Conservation (phyloP, 192 early-diverging fungal species). For the Globomyces pollinis-pini region DNA sequence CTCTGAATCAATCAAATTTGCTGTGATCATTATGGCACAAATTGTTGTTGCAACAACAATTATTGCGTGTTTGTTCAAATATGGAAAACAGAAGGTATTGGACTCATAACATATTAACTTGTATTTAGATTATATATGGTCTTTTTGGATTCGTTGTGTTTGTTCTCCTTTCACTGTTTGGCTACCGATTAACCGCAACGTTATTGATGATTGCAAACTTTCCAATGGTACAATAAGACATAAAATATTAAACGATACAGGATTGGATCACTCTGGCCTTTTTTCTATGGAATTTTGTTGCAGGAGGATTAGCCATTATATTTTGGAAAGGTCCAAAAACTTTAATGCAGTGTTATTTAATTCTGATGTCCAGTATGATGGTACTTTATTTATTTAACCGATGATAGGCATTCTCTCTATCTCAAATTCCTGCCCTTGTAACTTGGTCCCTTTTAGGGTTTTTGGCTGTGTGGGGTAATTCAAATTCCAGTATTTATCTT, state of each 20-base stretch:
- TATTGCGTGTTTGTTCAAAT: slow-evolving; percentile 67
- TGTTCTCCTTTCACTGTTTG: slow-evolving; percentile 66
- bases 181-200: slow-evolving; percentile 48
- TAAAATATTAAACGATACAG: no score
- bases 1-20: slow-evolving; percentile 37
- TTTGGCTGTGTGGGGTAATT: slow-evolving; percentile 77
- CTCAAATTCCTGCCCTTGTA: slow-evolving; percentile 60
- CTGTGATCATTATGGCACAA: slow-evolving; percentile 65
- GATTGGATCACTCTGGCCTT: slow-evolving; percentile 69
- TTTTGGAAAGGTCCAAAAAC: slow-evolving; percentile 78
- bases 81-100: no score
- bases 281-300: slow-evolving; percentile 72
- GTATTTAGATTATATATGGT: slow-evolving; percentile 64
- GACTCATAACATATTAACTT: no score
- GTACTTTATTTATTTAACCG: no score
- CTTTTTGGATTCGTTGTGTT: slow-evolving; percentile 69
- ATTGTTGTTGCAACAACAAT: slow-evolving; percentile 73
- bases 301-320: slow-evolving; percentile 59
- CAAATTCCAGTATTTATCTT: slow-evolving; percentile 37
- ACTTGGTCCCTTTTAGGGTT: slow-evolving; percentile 77
- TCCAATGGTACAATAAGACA: no score
- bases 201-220: slow-evolving; percentile 33
- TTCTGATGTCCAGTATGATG: slow-evolving; percentile 74
- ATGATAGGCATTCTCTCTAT: slow-evolving; percentile 69
- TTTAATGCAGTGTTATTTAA: slow-evolving; percentile 71